phyloP scores from a whole-genome alignment of 768 basidiomycete genomes.

The Brasilioporus rufonigricans region DNA sequence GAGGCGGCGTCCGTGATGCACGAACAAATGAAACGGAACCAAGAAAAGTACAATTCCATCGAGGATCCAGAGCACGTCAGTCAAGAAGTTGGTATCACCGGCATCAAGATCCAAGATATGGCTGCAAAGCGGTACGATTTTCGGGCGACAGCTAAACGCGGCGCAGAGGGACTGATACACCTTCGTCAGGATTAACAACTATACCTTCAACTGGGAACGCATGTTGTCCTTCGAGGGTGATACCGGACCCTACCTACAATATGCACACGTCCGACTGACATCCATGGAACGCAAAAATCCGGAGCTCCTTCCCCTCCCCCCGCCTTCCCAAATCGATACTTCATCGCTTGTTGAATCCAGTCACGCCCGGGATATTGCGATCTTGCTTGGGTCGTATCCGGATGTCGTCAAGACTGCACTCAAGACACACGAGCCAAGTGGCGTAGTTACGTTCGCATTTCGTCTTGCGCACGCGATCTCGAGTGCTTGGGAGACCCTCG shows the following conservation, averaged over 20 bases:
- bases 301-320: constrained; percentile 73
- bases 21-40: constrained; percentile 93
- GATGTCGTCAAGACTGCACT: constrained; percentile 86
- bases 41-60: constrained; percentile 86
- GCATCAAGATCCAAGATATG: constrained; percentile 98
- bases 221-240: constrained; percentile 97
- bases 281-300: constrained; percentile 94
- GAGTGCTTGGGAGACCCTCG: constrained; percentile 87
- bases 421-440: constrained; percentile 84
- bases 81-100: constrained; percentile 87
- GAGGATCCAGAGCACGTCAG: constrained; percentile 82
- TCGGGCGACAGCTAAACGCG: neutral
- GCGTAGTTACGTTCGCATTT: constrained; percentile 89
- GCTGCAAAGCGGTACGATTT: constrained; percentile 75
- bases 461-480: constrained; percentile 84
- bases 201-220: constrained; percentile 90
- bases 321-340: constrained; percentile 65
- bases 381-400: constrained; percentile 88
- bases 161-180: neutral
- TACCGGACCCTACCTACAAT: constrained; percentile 94
- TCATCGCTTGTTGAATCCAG: constrained; percentile 61
- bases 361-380: constrained; percentile 80
- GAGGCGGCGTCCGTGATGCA: constrained; percentile 91
- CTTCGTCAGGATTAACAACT: constrained; percentile 80
- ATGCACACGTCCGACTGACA: constrained; percentile 89